Conservation (phyloP, 2,329 filamentous ascomycete species). For the Hawksworthiomyces lignivorus region DNA sequence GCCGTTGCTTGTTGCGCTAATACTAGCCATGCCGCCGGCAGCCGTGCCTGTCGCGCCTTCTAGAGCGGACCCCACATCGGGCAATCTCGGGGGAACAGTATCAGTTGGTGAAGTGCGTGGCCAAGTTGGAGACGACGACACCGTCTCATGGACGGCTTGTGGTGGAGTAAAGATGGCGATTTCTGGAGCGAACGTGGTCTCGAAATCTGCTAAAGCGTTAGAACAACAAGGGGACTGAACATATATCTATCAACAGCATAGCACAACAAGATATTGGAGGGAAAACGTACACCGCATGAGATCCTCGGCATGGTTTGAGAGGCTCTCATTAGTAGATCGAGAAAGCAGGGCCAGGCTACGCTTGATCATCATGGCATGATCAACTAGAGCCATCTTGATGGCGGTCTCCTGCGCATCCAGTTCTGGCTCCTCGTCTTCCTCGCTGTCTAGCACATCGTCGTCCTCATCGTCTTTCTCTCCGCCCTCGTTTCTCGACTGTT, state of each 20-base stretch:
- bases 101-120: conserved; percentile 39
- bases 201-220: conserved; percentile 42
- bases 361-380: conserved; percentile 83
- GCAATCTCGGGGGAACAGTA: conserved; percentile 23
- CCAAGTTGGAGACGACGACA: conserved; percentile 36
- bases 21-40: background rate
- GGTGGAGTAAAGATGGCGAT: conserved; percentile 54
- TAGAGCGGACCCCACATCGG: conserved; percentile 26
- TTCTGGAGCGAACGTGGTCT: conserved; percentile 56
- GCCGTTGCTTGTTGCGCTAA: conserved; percentile 8
- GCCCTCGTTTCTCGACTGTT: conserved; percentile 21
- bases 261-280: background rate
- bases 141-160: conserved; percentile 33
- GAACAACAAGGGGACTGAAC: background rate
- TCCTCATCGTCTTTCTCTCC: conserved; percentile 30
- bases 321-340: conserved; percentile 53
- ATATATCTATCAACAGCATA: background rate
- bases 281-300: conserved; percentile 55
- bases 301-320: conserved; percentile 48
- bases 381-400: conserved; percentile 75
- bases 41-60: conserved; percentile 19
- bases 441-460: conserved; percentile 31
- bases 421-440: conserved; percentile 37
- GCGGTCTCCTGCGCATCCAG: conserved; percentile 62
- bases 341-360: conserved; percentile 66